A percentile compares a stretch with the other conserved stretches of the same genome.
These are phyloP conservation scores for Lecanicillium sp. DNA, from an alignment of 2,329 filamentous ascomycete genomes.

Conservation along the genomic window DNA sequence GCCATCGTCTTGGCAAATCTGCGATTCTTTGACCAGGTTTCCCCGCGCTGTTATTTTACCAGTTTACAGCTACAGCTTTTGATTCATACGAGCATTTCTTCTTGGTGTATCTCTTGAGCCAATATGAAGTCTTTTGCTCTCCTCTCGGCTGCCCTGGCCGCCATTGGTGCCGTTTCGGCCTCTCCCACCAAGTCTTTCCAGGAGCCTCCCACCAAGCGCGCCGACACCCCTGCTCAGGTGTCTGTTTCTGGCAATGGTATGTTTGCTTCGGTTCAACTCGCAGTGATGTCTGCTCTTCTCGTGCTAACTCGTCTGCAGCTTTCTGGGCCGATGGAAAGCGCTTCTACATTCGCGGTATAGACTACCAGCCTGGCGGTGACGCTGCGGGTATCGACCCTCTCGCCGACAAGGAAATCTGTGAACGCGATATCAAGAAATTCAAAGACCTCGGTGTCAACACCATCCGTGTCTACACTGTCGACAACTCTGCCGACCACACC, in stretches of 20 bases:
- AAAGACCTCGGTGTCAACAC: constrained; percentile 83
- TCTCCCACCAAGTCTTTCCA: constrained; percentile 11
- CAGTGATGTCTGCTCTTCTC: no score
- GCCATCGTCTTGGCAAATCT: constrained; percentile 6
- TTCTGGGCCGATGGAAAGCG: constrained; percentile 45
- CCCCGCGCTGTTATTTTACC: constrained; percentile 9
- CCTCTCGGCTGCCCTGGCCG: constrained; percentile 38
- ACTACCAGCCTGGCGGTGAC: constrained; percentile 56
- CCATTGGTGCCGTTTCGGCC: constrained; percentile 34
- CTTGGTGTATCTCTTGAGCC: constrained; percentile 4
- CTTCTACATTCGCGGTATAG: constrained; percentile 53
- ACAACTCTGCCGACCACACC: constrained; percentile 76
- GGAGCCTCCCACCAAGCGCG: no score
- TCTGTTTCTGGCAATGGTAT: constrained; percentile 50
- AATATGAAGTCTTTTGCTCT: constrained; percentile 42
- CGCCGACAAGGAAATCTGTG: constrained; percentile 60
- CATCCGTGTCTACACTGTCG: constrained; percentile 84
- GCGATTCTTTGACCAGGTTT: neutral
- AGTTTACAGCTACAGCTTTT: no score
- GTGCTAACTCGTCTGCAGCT: no score
- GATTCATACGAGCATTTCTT: constrained; percentile 4
- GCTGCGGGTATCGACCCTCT: constrained; percentile 61
- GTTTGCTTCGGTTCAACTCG: no score
- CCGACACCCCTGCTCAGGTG: constrained; percentile 32
- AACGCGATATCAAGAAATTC: constrained; percentile 74